Base-by-base conservation (phyloP, 176 grass and related monocot species). In the Pontederia paniculata region DNA sequence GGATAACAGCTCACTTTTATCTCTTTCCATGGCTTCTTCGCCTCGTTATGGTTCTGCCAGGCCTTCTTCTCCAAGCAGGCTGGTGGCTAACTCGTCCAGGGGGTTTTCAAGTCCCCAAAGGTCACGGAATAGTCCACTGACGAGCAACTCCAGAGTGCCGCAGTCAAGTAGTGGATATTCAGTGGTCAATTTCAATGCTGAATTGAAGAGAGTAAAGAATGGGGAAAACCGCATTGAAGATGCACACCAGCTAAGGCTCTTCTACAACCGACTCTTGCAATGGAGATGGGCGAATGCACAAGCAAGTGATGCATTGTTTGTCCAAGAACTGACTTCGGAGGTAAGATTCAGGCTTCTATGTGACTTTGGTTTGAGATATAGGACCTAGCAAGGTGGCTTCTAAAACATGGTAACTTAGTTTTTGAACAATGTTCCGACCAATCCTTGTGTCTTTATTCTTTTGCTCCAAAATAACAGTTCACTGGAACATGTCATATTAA, bases 211-310 rank as follows among this genome's bases (percentile, higher is more conserved):
- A 22, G 44, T 17, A 15, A 63, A 63, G 47, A 22, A 3, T 22
- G 60, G 60, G 60, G 60, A 63, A 21, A 63, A 21, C 20, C 60
- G 41, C 6, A 45, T 63, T 12, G 44, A 63, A 6, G 60, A 48
- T 63, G 60, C 60, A 47, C 60, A 63, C 19, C 60, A 48, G 43
- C 23, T 63, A 41, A 47, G 60, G 60, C 3, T 63, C 13, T 12
- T 63, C 4, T 22, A 63, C 47, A 63, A 63, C 44, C 41, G 60
- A 23, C 19, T 44, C 12, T 63, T 63, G 44, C 60, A 63, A 12
- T 63, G 60, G 60, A 18, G 60, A 8, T 63, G 43, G 60, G 44
- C 47, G 45, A 63, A 63, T 63, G 60, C 60, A 22, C 60, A 63
- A 63, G 41, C 18, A 19, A 48, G 23, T 8, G 44, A 23, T 23